A percentile compares a stretch with the other conserved stretches of the same genome.
phyloP scores from a whole-genome alignment of 139 green algal species.

The Chlorella sp. region DNA sequence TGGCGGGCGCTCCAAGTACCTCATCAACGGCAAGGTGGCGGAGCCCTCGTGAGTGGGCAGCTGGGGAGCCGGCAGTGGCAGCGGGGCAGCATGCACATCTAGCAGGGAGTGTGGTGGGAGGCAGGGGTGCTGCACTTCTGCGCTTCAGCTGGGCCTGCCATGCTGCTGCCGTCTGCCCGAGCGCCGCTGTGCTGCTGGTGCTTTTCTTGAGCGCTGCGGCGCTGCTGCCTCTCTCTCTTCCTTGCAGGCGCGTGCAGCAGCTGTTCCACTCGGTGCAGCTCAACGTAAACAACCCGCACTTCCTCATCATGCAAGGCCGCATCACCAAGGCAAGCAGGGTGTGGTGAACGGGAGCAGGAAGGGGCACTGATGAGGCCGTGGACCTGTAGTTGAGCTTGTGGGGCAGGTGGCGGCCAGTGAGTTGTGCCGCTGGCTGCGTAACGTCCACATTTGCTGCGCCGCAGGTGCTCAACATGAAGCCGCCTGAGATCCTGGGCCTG shows the following conservation, averaged over 20 bases:
- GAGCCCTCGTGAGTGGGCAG: slow-evolving; percentile 75
- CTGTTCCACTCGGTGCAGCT: slow-evolving; percentile 99
- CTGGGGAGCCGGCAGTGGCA: not conserved
- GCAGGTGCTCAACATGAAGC: slow-evolving; percentile 99
- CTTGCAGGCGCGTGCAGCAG: slow-evolving; percentile 90
- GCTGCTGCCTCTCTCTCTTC: not conserved
- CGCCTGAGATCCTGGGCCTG: slow-evolving; percentile 95
- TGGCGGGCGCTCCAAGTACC: slow-evolving; percentile 97
- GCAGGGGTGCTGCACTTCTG: no score
- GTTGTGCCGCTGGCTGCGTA: not conserved
- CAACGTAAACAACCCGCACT: slow-evolving; percentile 99
- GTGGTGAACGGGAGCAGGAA: not conserved
- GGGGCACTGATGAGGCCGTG: not conserved
- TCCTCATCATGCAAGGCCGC: slow-evolving; percentile 99
- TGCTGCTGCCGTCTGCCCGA: no score
- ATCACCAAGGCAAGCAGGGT: slow-evolving; percentile 86
- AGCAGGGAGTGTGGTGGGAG: no score
- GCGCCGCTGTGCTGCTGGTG: no score
- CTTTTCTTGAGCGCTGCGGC: not conserved
- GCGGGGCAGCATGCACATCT: no score
- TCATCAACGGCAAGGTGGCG: slow-evolving; percentile 95
- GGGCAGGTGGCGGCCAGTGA: not conserved
- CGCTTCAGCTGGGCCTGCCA: no score
- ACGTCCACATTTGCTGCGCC: slow-evolving; percentile 50
- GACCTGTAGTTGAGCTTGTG: not conserved